A percentile compares a stretch with the other conserved stretches of the same genome.
phyloP scores from a whole-genome alignment of 129 eudicot genomes.

The Cynara cardunculus region DNA sequence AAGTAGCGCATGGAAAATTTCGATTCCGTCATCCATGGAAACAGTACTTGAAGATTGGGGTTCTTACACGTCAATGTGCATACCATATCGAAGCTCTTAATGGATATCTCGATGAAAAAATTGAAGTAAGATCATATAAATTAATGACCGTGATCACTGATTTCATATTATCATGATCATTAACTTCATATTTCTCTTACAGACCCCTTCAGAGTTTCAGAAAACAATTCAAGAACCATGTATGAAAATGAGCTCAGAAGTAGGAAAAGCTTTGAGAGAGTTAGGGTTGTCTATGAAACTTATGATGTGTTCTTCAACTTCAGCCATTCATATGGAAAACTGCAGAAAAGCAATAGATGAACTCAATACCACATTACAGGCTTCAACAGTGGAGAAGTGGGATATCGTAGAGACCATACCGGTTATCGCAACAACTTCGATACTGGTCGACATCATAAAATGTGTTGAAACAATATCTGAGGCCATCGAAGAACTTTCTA shows the following conservation, averaged over 20 bases:
- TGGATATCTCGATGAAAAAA: slow-evolving; percentile 16
- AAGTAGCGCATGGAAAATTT: slow-evolving; percentile 47
- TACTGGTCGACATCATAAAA: slow-evolving; percentile 28
- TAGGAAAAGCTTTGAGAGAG: slow-evolving; percentile 52
- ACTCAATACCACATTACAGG: slow-evolving; percentile 22
- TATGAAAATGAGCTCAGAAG: slow-evolving; percentile 49
- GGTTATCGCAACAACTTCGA: slow-evolving; percentile 20
- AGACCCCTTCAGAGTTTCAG: slow-evolving; percentile 46
- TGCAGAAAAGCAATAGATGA: slow-evolving; percentile 38
- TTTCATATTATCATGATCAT: background rate
- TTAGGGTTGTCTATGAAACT: slow-evolving; percentile 36
- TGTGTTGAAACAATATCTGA: slow-evolving; percentile 33
- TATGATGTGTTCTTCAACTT: slow-evolving; percentile 32
- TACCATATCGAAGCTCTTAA: slow-evolving; percentile 51
- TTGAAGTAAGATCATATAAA: slow-evolving; percentile 25
- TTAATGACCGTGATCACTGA: background rate
- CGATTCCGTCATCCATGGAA: slow-evolving; percentile 51
- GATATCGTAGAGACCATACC: slow-evolving; percentile 31
- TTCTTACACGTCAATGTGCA: slow-evolving; percentile 46
- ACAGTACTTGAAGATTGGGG: slow-evolving; percentile 46
- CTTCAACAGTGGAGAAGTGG: background rate
- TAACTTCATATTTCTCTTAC: background rate
- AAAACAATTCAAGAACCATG: slow-evolving; percentile 40
- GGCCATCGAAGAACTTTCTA: slow-evolving; percentile 30
- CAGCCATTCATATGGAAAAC: slow-evolving; percentile 29